Evolutionary conservation across 495 filamentous ascomycete genomes (phyloP).

Genomic region (Amorphotheca resinae): DNA sequence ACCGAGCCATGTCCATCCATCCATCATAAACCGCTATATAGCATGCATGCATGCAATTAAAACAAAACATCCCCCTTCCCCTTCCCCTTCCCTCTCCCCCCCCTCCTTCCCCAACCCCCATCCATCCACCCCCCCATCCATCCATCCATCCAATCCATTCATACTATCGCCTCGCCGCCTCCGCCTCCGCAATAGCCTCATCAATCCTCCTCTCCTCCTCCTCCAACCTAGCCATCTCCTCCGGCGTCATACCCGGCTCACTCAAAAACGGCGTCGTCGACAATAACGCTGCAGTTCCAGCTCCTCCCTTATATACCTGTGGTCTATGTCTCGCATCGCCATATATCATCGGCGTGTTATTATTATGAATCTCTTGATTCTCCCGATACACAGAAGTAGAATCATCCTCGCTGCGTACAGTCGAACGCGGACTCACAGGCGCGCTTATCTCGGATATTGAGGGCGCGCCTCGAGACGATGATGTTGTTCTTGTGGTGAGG

Average conservation of each 20-base stretch:
- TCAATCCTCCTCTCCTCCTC: conserved; percentile 22
- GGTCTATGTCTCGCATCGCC: conserved; percentile 14
- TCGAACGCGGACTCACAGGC: conserved; percentile 3
- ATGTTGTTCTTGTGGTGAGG: background rate
- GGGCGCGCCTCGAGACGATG: background rate
- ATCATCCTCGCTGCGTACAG: background rate
- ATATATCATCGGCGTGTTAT: conserved; percentile 12
- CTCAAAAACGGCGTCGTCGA: conserved; percentile 9
- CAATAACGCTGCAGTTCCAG: background rate
- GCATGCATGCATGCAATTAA: no score
- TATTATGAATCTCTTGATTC: conserved; percentile 8
- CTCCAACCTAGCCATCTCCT: conserved; percentile 17
- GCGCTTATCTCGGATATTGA: background rate
- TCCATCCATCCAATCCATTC: no score
- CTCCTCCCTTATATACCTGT: conserved; percentile 2
- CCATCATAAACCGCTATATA: no score
- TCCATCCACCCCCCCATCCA: no score
- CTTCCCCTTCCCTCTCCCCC: no score
- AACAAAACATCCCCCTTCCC: no score
- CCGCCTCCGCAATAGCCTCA: conserved; percentile 19
- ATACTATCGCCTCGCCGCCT: conserved; percentile 7
- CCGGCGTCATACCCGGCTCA: conserved; percentile 14
- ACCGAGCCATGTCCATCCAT: no score
- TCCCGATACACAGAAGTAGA: background rate
- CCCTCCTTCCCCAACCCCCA: no score